Evolutionary conservation across 2,329 filamentous ascomycete species (phyloP).

Genomic region (Aspergillus arachidicola): DNA sequence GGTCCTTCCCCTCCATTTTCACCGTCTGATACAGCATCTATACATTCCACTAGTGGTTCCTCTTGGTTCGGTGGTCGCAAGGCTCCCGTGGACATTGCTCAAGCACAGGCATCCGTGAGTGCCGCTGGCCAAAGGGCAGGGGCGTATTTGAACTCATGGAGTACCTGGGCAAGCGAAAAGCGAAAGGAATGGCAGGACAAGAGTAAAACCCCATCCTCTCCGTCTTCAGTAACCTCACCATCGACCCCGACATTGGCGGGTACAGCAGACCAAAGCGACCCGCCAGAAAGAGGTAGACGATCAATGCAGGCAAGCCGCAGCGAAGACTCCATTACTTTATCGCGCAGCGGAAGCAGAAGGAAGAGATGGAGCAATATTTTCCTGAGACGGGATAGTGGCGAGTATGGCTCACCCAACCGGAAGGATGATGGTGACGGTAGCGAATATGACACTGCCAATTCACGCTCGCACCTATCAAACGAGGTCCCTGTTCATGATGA

Average conservation of each 20-base stretch:
- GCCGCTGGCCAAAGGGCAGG: conserved; percentile 60
- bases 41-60: conserved; percentile 18
- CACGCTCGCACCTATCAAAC: conserved; percentile 36
- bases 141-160: conserved; percentile 66
- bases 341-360: conserved; percentile 36
- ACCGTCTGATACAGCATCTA: conserved; percentile 27
- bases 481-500: conserved; percentile 28
- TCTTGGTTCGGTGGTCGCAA: conserved; percentile 37
- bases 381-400: conserved; percentile 36
- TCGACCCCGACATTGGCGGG: conserved; percentile 27
- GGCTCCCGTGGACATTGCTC: conserved; percentile 51
- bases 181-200: conserved; percentile 50
- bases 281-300: conserved; percentile 34
- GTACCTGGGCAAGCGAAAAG: conserved; percentile 59
- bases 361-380: conserved; percentile 44
- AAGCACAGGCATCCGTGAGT: conserved; percentile 58
- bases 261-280: conserved; percentile 25
- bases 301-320: conserved; percentile 31
- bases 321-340: conserved; percentile 31
- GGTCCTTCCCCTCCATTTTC: conserved; percentile 29
- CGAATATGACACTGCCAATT: conserved; percentile 26
- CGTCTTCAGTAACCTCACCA: conserved; percentile 26
- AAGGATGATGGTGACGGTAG: conserved; percentile 27
- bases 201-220: conserved; percentile 30
- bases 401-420: conserved; percentile 24